Base-by-base conservation (phyloP, 2,329 filamentous ascomycete species). In the Grosmannia huntii region DNA sequence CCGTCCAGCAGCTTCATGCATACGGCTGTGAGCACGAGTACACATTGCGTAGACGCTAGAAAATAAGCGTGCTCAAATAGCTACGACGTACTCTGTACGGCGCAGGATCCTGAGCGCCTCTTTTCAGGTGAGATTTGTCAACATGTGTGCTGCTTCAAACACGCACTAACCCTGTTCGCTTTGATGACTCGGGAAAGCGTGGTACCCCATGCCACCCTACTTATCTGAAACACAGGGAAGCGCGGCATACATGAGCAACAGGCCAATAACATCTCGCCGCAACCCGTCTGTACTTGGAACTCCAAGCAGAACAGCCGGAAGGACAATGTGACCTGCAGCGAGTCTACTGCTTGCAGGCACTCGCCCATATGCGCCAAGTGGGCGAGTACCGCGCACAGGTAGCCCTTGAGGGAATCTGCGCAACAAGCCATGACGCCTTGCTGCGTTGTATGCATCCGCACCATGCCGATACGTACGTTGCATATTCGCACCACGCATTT, bases 181-280 rank as follows among this genome's bases (percentile, higher is more conserved):
- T 25, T 27, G 25, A 50, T 19, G 25, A 16, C 48, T 50, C 25
- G 25, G 25, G 48, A 50, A 12, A 27, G 48, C 25, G 25, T 54
- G 52, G 36, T 25, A 7, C 33, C 52, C 52, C 52, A 41, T 54
- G 23, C 23, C 52, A 44, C 21, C 36, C 33, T 53, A 23, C 33
- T 28, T 50, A 54, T 54, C 52, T 54, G 52, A 54, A 54, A 54
- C 52, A 54, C 52, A 23, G 33, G 51, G 33, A 38, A 41, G 52
- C 23, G 12, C 19, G 21, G 21, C 14, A n/a, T 54, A 41, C 33
- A 41, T 23, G 21, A 44, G 33, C 11, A 21, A 9, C 16, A 16
- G 36, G 33, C 52, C 52, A 54, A 54, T 54, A 11, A 44, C 12
- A 23, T 16, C 31, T 33, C 31, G 9, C 36, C 52, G 33, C 19